phyloP scores from a whole-genome alignment of 2,329 filamentous ascomycete genomes.

The Stemphylium lycopersici region DNA sequence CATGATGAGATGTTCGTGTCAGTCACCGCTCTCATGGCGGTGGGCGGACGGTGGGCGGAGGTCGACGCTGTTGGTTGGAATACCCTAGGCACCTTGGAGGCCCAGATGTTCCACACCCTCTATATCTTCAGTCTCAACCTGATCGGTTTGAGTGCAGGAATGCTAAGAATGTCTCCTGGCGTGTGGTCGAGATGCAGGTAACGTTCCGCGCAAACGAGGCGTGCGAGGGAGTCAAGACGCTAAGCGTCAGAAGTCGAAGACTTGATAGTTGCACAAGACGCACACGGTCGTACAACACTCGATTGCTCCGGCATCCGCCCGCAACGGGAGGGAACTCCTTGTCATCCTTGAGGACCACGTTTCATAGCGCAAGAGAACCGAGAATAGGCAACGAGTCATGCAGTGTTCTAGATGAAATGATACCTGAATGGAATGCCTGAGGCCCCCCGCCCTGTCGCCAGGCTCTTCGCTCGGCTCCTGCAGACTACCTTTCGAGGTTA shows the following conservation, averaged over 20 bases:
- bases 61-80: neutral
- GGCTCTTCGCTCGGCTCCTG: conserved; percentile 8
- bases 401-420: conserved; percentile 29
- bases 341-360: conserved; percentile 16
- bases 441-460: conserved; percentile 16
- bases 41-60: conserved; percentile 3
- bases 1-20: conserved; percentile 19
- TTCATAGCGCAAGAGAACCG: conserved; percentile 20
- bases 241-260: conserved; percentile 19
- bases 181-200: conserved; percentile 1
- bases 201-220: conserved; percentile 5
- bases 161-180: neutral
- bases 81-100: neutral
- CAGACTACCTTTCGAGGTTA: neutral
- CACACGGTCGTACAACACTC: conserved; percentile 21
- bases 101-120: neutral
- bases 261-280: conserved; percentile 14
- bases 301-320: conserved; percentile 18
- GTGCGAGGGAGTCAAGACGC: neutral
- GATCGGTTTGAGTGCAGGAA: neutral
- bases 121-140: neutral
- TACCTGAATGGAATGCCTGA: conserved; percentile 14
- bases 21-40: conserved; percentile 18
- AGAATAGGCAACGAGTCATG: conserved; percentile 29
- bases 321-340: conserved; percentile 21